Evolutionary conservation across 495 filamentous ascomycete genomes (phyloP), one percentile per base, ranked within the genome.

Genomic region (Staphylotrichum longicolle): DNA sequence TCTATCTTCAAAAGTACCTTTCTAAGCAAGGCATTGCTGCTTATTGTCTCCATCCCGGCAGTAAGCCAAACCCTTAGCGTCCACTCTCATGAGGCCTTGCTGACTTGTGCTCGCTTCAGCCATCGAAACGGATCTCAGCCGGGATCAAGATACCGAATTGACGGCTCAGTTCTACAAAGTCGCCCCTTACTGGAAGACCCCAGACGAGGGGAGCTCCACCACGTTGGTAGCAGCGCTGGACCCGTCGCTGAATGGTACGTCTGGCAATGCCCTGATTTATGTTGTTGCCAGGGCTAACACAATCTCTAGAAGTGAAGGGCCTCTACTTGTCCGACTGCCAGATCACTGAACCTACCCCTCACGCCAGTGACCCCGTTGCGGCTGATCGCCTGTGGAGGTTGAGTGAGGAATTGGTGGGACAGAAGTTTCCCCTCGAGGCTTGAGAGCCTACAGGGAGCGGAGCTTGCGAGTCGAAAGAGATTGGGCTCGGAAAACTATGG

Each of bases 191-290:
- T 82, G 79, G 77, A 86, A 86, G 70, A 77, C 73, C 2, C 58
- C 69, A 0, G 75, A 82, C 44, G 74, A 83, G 61, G 86, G 85
- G 2, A 76, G 73, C n/a, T 80, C 83, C 8, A 87, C 82, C 0
- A 80, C 79, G 32, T 61, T 88, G 0, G 80, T 83, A 15, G 85
- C 84, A 1, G 84, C 83, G 0, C 75, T 86, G 62, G 82, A 87
- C 63, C 80, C 82, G 0, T 71, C 67, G 5, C 51, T 84, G 11
- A 75, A 74, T 51, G 72, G 79, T 81, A 64, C 60, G 68, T 55
- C 30, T 33, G 1, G 4, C 32, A 6, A 30, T 30, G 7, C 3
- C 20, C 20, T 27, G 20, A 27, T 27, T 27, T 27, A 27, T 27
- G 20, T 0, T 27, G 0, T 27, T 27, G 20, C 20, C 0, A 1